These are phyloP conservation scores for Hylodesmum podocarpum DNA, from an alignment of 306 rosid species.

Conservation along the genomic window DNA sequence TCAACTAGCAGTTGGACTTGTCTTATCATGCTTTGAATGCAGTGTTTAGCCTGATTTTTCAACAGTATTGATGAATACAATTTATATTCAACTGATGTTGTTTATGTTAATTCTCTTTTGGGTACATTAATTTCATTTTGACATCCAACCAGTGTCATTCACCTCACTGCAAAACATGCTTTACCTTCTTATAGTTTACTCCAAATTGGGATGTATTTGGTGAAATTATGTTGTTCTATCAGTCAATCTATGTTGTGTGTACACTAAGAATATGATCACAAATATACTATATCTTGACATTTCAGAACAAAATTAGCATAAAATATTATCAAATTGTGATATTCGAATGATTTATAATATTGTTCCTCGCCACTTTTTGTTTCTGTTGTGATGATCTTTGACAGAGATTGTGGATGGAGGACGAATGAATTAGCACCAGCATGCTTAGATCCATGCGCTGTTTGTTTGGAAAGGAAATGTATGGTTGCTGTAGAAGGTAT, in stretches of 20 bases:
- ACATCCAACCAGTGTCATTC: neutral
- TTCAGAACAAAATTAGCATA: neutral
- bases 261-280: no score
- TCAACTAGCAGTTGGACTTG: neutral
- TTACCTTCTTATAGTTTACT: neutral
- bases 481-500: conserved; percentile 92
- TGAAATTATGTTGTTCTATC: neutral
- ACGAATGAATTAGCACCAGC: conserved; percentile 54
- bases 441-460: conserved; percentile 87
- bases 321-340: neutral
- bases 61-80: neutral
- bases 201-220: neutral
- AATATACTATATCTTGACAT: neutral
- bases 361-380: neutral
- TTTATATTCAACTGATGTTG: neutral
- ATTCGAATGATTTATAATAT: conserved; percentile 11
- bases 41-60: neutral
- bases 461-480: conserved; percentile 92
- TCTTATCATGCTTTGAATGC: neutral
- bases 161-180: neutral
- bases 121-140: conserved; percentile 5
- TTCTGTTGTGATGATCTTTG: conserved; percentile 22
- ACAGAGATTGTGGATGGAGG: conserved; percentile 94
- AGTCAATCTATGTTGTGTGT: neutral
- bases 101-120: neutral